A percentile compares a stretch with the other conserved stretches of the same genome.
Conservation (phyloP, 306 rosid genomes). For the Potentilla sterilis region DNA sequence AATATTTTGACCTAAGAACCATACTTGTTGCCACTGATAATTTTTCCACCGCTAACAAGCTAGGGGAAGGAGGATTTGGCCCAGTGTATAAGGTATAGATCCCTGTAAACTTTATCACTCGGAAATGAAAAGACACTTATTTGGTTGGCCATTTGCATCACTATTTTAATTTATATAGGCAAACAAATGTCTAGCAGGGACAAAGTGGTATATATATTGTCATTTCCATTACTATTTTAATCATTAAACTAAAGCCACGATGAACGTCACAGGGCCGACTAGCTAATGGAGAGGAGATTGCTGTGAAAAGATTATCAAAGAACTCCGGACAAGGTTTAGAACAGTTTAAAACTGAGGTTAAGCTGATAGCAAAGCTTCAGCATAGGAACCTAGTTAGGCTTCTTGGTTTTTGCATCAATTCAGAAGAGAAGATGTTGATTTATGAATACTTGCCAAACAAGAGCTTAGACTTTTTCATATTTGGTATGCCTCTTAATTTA, state of each 20-base stretch:
- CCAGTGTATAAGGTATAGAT: constrained; percentile 53
- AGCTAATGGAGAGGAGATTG: constrained; percentile 27
- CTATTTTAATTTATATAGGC: background rate
- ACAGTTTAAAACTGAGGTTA: constrained; percentile 64
- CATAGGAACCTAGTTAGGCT: constrained; percentile 67
- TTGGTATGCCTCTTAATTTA: constrained; percentile 38
- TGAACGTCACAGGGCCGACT: constrained; percentile 27
- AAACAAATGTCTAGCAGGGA: background rate
- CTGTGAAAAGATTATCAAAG: constrained; percentile 57
- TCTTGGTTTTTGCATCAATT: constrained; percentile 52
- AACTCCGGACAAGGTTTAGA: constrained; percentile 60
- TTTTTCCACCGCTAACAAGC: constrained; percentile 48
- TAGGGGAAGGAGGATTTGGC: constrained; percentile 71
- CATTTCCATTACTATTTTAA: background rate
- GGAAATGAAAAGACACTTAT: background rate
- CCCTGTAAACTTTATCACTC: background rate
- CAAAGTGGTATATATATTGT: background rate
- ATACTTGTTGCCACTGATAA: constrained; percentile 46
- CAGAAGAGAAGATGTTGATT: constrained; percentile 62
- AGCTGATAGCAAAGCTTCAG: constrained; percentile 68
- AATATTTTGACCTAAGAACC: constrained; percentile 35
- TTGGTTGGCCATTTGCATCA: background rate
- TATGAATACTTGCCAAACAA: constrained; percentile 66
- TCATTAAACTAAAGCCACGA: background rate
- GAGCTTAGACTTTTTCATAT: constrained; percentile 54